These are phyloP conservation scores for Phytophthora syringae DNA, from an alignment of 352 stramenopile genomes.

Conservation along the genomic window DNA sequence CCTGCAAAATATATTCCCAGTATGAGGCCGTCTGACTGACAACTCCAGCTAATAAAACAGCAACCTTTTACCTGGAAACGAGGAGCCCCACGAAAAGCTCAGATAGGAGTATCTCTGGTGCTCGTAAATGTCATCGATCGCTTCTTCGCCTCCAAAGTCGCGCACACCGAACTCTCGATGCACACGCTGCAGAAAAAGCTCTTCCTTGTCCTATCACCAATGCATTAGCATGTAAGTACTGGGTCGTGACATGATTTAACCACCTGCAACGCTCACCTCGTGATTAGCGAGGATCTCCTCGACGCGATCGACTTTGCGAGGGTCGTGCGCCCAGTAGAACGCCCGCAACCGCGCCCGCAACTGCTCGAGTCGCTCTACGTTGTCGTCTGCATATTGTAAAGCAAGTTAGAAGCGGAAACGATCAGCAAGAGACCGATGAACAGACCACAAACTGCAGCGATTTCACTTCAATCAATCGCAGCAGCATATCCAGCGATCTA, in stretches of 20 bases:
- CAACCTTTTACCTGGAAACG: conserved; percentile 47
- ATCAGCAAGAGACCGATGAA: neutral
- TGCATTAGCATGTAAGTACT: conserved; percentile 2
- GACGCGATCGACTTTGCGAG: conserved; percentile 68
- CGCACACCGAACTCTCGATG: conserved; percentile 72
- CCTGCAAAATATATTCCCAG: conserved; percentile 38
- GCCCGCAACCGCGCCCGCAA: conserved; percentile 52
- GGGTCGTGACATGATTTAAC: neutral
- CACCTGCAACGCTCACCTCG: conserved; percentile 27
- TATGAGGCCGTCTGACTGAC: too few relatives aligned
- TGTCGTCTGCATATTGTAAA: conserved; percentile 3
- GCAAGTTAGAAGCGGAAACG: neutral
- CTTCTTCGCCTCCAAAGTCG: conserved; percentile 71
- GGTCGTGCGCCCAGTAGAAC: conserved; percentile 81
- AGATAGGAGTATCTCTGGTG: conserved; percentile 85
- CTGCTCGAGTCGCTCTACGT: conserved; percentile 25
- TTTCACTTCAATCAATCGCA: conserved; percentile 10
- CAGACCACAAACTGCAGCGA: neutral
- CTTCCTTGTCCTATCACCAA: conserved; percentile 50
- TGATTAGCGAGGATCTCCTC: conserved; percentile 60
- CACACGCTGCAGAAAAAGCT: conserved; percentile 63
- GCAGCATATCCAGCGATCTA: conserved; percentile 3
- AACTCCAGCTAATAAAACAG: too few relatives aligned
- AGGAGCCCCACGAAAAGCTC: conserved; percentile 76
- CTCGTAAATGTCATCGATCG: conserved; percentile 81